These are phyloP conservation scores for Cadophora gregata DNA, from an alignment of 2,329 filamentous ascomycete species.

Conservation along the genomic window DNA sequence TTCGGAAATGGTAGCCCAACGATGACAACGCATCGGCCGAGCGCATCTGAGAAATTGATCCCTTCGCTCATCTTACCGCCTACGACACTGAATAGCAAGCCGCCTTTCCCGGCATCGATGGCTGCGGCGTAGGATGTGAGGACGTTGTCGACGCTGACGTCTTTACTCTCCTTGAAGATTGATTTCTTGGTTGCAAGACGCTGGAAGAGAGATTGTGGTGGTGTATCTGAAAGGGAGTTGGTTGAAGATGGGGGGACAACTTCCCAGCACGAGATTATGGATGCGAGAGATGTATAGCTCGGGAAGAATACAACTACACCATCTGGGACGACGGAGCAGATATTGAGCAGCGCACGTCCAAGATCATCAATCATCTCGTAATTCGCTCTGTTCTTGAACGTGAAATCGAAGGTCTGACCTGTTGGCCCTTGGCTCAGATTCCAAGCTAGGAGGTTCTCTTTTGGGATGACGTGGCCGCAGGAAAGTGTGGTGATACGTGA, in stretches of 20 bases:
- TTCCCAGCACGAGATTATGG: constrained; percentile 71
- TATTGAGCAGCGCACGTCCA: constrained; percentile 72
- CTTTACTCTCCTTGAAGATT: constrained; percentile 65
- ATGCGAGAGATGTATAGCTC: constrained; percentile 88
- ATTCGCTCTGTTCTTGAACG: constrained; percentile 73
- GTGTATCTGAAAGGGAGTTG: neutral
- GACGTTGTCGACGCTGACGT: constrained; percentile 62
- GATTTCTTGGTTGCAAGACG: constrained; percentile 63
- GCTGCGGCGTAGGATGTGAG: constrained; percentile 75
- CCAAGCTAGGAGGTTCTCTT: constrained; percentile 79
- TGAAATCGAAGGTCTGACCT: constrained; percentile 78
- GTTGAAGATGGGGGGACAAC: constrained; percentile 31
- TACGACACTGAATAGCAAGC: constrained; percentile 86
- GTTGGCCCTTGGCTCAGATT: constrained; percentile 61
- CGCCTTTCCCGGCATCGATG: constrained; percentile 68
- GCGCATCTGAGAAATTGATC: constrained; percentile 93
- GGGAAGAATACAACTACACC: constrained; percentile 96
- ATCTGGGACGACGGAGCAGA: constrained; percentile 79
- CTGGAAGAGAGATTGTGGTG: constrained; percentile 59
- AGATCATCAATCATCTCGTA: constrained; percentile 73
- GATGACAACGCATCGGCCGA: constrained; percentile 90
- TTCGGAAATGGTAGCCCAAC: constrained; percentile 94
- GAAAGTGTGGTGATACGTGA: constrained; percentile 79
- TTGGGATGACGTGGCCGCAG: constrained; percentile 92
- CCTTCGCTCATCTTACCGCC: constrained; percentile 96